Base-by-base conservation (phyloP, 352 stramenopile species). In the Phytophthora meadii region DNA sequence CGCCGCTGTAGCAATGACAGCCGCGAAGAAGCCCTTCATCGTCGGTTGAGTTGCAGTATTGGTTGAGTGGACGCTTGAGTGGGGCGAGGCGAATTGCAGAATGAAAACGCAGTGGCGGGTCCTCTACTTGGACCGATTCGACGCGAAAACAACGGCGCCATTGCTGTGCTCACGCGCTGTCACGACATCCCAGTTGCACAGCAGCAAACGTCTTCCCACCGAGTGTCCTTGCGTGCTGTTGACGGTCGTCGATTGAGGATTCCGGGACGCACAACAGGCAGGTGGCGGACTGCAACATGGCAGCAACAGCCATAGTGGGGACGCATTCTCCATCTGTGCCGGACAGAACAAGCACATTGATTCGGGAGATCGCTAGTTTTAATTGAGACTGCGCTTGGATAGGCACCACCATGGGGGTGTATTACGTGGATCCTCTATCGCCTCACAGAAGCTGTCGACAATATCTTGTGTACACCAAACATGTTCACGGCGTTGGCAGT, bases 21-120 rank as follows among this genome's bases (percentile, higher is more conserved):
- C 63, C 49, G 42, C 17, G 63, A 71, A 61, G n/a, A 71, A 39
- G 22, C 49, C 49, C 49, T 67, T 71, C 56, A 71, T 71, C 2
- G 42, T 62, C 15, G 42, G 30, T 28, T 44, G 39, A 7, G 39
- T 34, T 37, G 37, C 0, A 11, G 30, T 34, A 3, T 36, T 42
- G 37, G 28, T 30, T 25, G 41, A 37, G 32, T 42, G n/a, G 24
- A 19, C 9, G 27, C 19, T 49, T 55, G 48, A 53, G 41, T 41
- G 17, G 3, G 28, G 8, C 37, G 34, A 44, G 57, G 54, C 27
- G 55, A 70, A 56, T 61, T 65, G 54, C 32, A 66, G 56, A 63
- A 52, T 63, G 54, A 49, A 47, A 65, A 54, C 39, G 17, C 12
- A 51, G 15, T 46, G 54, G 17, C 12, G 17, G 9, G 12, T 28